phyloP scores from a whole-genome alignment of 352 stramenopile genomes.

The Thalassiosira sp. region DNA sequence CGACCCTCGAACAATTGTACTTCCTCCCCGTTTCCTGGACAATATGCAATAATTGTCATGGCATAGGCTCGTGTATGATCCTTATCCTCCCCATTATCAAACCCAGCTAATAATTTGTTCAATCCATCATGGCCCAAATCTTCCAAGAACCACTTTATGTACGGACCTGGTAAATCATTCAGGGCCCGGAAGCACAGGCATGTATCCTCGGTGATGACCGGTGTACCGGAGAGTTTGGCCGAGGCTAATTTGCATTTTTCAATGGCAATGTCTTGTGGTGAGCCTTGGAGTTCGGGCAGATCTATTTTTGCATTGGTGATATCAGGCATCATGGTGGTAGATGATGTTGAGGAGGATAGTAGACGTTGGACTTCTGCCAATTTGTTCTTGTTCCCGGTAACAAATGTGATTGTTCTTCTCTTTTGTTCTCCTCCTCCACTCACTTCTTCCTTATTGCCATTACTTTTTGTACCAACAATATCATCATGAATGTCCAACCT shows the following conservation, averaged over 20 bases:
- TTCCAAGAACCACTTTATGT: slow-evolving; percentile 99
- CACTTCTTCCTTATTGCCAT: slow-evolving; percentile 7
- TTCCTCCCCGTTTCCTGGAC: slow-evolving; percentile 69
- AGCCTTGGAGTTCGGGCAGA: slow-evolving; percentile 96
- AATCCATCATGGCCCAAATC: slow-evolving; percentile 89
- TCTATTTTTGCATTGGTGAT: slow-evolving; percentile 92
- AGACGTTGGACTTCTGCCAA: slow-evolving; percentile 79
- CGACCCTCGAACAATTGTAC: slow-evolving; percentile 80
- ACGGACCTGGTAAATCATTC: slow-evolving; percentile 91
- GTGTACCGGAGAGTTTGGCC: slow-evolving; percentile 71
- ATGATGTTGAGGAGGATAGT: slow-evolving; percentile 35
- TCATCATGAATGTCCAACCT: slow-evolving; percentile 57
- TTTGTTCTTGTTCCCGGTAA: slow-evolving; percentile 87
- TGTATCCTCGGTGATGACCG: slow-evolving; percentile 93
- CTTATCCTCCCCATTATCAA: slow-evolving; percentile 94
- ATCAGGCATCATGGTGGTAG: slow-evolving; percentile 87
- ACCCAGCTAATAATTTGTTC: slow-evolving; percentile 93
- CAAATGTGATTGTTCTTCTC: slow-evolving; percentile 78
- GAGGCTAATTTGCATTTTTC: slow-evolving; percentile 93
- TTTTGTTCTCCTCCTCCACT: not conserved
- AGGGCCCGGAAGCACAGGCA: slow-evolving; percentile 96
- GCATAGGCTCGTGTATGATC: slow-evolving; percentile 94
- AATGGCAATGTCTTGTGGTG: slow-evolving; percentile 89
- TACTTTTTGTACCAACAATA: not conserved
- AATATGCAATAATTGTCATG: slow-evolving; percentile 95